Conservation (phyloP, 352 stramenopile genomes). For the Phytopythium ostracodes region DNA sequence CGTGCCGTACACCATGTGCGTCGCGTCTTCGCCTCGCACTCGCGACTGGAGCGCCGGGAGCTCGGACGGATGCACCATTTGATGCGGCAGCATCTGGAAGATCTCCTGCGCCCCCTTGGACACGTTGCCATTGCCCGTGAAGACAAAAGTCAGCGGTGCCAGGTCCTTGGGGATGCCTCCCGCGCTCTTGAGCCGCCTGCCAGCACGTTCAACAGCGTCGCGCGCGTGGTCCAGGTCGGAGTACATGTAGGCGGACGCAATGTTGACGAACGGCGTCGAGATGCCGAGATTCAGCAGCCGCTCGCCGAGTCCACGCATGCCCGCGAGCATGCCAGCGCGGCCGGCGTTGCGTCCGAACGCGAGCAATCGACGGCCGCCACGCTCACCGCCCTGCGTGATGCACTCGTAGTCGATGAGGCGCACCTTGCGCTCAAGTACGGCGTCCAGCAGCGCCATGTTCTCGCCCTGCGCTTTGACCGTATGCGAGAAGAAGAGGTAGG, state of each 20-base stretch:
- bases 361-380: slow-evolving; percentile 84
- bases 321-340: slow-evolving; percentile 93
- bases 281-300: slow-evolving; percentile 90
- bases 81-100: slow-evolving; percentile 92
- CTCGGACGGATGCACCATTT: slow-evolving; percentile 89
- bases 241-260: slow-evolving; percentile 94
- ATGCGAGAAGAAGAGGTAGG: slow-evolving; percentile 97
- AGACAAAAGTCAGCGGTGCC: slow-evolving; percentile 87
- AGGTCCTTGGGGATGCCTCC: slow-evolving; percentile 80
- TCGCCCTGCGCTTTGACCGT: slow-evolving; percentile 96
- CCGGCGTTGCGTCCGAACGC: slow-evolving; percentile 94
- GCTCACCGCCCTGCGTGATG: slow-evolving; percentile 85
- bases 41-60: slow-evolving; percentile 65
- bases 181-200: slow-evolving; percentile 60
- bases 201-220: slow-evolving; percentile 75
- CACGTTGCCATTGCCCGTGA: slow-evolving; percentile 95
- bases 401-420: slow-evolving; percentile 96
- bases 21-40: slow-evolving; percentile 20
- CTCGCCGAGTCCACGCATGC: slow-evolving; percentile 91
- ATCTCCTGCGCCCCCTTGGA: slow-evolving; percentile 93
- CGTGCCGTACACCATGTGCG: slow-evolving; percentile 70
- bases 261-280: slow-evolving; percentile 94
- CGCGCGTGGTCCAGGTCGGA: slow-evolving; percentile 87
- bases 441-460: slow-evolving; percentile 94
- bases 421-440: slow-evolving; percentile 89